Percentiles rank a stretch among this genome's conserved stretches.
Conservation (phyloP, 2,329 filamentous ascomycete genomes). For the Talaromyces sp. region DNA sequence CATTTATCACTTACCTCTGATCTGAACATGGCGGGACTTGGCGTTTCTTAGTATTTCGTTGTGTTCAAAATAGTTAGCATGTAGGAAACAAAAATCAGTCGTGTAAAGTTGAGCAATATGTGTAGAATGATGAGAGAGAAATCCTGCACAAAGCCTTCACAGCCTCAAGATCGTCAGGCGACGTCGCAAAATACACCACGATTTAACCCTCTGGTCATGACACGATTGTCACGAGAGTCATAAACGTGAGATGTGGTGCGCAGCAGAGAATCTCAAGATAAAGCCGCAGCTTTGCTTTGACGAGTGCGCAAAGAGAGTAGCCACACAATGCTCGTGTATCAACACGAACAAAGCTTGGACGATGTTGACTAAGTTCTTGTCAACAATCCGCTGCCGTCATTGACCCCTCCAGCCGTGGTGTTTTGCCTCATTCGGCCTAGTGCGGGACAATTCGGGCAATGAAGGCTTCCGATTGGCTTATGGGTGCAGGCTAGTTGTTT, state of each 20-base stretch:
- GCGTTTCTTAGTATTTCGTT: background rate
- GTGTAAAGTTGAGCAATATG: background rate
- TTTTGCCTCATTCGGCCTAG: constrained; percentile 11
- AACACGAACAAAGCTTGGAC: background rate
- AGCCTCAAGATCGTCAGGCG: background rate
- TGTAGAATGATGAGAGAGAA: background rate
- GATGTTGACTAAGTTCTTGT: background rate
- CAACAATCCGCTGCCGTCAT: constrained; percentile 18
- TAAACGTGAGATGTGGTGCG: background rate
- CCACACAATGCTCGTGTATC: background rate
- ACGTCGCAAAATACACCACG: background rate
- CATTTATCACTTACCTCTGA: constrained; percentile 17
- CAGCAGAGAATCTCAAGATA: background rate
- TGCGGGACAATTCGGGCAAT: constrained; percentile 9
- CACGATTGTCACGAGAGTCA: background rate
- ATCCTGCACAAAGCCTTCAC: background rate
- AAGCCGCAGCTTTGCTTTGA: background rate
- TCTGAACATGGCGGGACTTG: constrained; percentile 36
- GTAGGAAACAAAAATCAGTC: background rate
- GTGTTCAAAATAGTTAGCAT: background rate
- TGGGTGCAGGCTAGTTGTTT: background rate
- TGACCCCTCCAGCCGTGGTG: constrained; percentile 15
- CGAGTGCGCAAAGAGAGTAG: background rate
- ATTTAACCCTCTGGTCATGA: background rate
- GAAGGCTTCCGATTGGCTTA: constrained; percentile 22